phyloP scores from a whole-genome alignment of 73 alveolate species.

The Diophrys appendiculata region DNA sequence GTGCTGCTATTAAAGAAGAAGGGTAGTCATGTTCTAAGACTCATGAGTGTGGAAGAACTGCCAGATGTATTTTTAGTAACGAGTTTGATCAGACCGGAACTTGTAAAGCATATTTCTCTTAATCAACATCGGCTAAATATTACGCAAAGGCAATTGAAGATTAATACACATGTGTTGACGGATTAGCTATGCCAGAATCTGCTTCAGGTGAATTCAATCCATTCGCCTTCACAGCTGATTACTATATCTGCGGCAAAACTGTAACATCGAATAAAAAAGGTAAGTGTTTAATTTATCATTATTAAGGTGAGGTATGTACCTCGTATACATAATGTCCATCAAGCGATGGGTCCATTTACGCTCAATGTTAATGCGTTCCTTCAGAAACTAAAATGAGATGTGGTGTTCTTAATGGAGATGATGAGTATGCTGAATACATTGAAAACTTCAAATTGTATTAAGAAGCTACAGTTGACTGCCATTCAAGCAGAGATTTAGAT shows the following conservation, averaged over 20 bases:
- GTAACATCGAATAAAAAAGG: not conserved
- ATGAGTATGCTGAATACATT: not conserved
- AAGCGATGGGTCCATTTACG: not conserved
- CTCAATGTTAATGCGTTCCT: not conserved
- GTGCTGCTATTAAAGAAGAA: not conserved
- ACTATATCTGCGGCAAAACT: not conserved
- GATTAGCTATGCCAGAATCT: not conserved
- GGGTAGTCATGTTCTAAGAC: constrained; percentile 17
- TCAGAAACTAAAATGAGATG: not conserved
- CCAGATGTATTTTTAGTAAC: constrained; percentile 22
- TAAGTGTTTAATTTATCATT: too few relatives aligned
- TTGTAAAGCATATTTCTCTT: constrained; percentile 26
- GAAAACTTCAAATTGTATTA: not conserved
- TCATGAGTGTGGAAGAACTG: constrained; percentile 30
- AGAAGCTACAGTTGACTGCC: not conserved
- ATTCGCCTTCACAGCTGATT: not conserved
- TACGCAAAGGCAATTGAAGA: not conserved
- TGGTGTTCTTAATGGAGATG: not conserved
- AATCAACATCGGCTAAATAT: constrained; percentile 1
- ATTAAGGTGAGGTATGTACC: not conserved
- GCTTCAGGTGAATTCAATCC: not conserved
- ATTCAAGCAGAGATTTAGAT: not conserved
- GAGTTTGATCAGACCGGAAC: constrained; percentile 10
- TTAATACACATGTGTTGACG: not conserved
- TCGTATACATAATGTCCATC: not conserved